Evolutionary conservation across 2,329 filamentous ascomycete genomes (phyloP).

Genomic region (Ophiocordyceps australis): DNA sequence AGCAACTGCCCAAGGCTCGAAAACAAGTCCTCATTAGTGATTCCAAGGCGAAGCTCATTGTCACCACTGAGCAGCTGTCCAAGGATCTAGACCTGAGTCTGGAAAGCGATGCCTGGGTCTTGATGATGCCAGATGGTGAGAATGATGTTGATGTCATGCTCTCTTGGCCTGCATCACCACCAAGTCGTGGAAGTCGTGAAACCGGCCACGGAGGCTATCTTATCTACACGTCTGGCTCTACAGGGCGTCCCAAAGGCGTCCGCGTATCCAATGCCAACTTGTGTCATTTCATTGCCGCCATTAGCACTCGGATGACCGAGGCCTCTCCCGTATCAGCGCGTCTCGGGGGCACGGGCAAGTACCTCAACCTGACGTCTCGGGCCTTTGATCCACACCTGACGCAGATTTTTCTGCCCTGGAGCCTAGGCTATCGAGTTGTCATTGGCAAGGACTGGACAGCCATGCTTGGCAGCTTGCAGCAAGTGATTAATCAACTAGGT

Average conservation of each 20-base stretch:
- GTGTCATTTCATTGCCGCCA: conserved; percentile 3
- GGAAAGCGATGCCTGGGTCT: conserved; percentile 1
- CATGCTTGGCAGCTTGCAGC: conserved; percentile 11
- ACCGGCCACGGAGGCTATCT: conserved; percentile 30
- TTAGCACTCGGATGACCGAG: conserved; percentile 3
- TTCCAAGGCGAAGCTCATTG: conserved; percentile 27
- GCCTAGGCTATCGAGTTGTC: conserved; percentile 1
- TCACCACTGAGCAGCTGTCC: conserved; percentile 20
- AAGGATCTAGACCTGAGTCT: conserved; percentile 3
- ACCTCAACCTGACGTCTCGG: conserved; percentile 7
- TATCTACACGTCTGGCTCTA: conserved; percentile 48
- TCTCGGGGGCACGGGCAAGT: conserved; percentile 8
- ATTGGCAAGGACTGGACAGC: conserved; percentile 1
- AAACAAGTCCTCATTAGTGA: conserved; percentile 44
- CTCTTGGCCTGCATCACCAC: conserved; percentile 1
- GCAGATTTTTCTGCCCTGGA: conserved; percentile 6
- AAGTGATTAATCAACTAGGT: conserved; percentile 26
- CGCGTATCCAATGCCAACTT: conserved; percentile 40
- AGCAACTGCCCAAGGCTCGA: conserved; percentile 36
- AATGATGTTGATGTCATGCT: conserved; percentile 1
- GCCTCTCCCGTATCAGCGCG: conserved; percentile 2
- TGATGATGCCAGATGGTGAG: conserved; percentile 3
- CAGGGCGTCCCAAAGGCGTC: conserved; percentile 48
- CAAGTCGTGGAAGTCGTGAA: not conserved
- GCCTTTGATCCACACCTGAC: conserved; percentile 9